Evolutionary conservation across 1,284 basidiomycete genomes (phyloP), one percentile per base, ranked within the genome.

Genomic region (Ceratobasidium sp.): DNA sequence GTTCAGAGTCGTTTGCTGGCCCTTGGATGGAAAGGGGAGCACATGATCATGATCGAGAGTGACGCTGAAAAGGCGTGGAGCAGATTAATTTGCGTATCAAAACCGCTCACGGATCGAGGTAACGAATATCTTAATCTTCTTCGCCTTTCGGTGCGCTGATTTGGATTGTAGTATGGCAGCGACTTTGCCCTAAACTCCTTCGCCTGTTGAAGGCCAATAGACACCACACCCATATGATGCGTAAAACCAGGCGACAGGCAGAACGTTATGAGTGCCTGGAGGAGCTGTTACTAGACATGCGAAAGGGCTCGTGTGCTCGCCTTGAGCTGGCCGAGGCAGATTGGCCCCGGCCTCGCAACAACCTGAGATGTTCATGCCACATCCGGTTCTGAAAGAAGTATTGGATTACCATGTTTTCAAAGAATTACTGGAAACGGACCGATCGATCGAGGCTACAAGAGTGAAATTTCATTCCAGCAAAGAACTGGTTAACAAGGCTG

Each of bases 61-160:
- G 38, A 32, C 20, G 40, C 52, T 15, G 20, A 32, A 20, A 31
- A 56, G 10, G 20, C 42, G 17, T 68, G 65, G 65, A 20, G 32
- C 5, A 32, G 22, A 22, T 32, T 68, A 22, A 34, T 68, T 7
- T 15, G 45, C 20, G 15, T 35, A 7, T 40, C 38, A 17, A 68
- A 56, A 25, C 53, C 65, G 1, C 45, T 68, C n/a, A 68, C 65
- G n/a, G 53, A 55, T 42, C 65, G 31, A 68, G 32, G 65, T 68
- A 32, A 8, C 52, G 31, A 15, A 43, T 49, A 17, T 22, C 34
- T n/a, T n/a, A n/a, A 22, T 2, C 13, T 29, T 15, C 13, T 47
- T 32, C 29, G 25, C 15, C 8, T 13, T 29, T 49, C 35, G 12
- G n/a, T 54, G 25, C 22, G 38, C 31, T 34, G 12, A 13, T 15